Evolutionary conservation across 164 flowering plant species (phyloP).

Genomic region (Vitis rupestris): DNA sequence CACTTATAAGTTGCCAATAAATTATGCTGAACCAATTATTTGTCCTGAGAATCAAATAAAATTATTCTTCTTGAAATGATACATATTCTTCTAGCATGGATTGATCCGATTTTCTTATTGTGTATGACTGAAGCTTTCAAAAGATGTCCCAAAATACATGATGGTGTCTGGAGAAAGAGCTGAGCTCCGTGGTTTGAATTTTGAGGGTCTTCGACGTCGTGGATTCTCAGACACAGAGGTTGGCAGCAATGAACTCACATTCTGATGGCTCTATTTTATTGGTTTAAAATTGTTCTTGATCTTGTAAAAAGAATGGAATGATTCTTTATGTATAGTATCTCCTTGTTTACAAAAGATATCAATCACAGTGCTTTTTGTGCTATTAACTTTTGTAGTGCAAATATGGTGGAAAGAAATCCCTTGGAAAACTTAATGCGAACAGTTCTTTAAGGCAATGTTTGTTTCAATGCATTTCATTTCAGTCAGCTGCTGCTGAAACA

Average conservation of each 20-base stretch:
- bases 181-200: slow-evolving; percentile 84
- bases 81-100: background rate
- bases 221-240: slow-evolving; percentile 81
- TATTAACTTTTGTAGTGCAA: no score
- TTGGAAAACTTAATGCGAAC: no score
- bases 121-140: slow-evolving; percentile 54
- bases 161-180: slow-evolving; percentile 94
- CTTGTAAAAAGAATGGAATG: background rate
- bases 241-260: slow-evolving; percentile 6
- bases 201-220: slow-evolving; percentile 85
- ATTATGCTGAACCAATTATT: no score
- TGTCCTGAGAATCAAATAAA: background rate
- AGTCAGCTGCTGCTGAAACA: no score
- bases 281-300: background rate
- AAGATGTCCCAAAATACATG: slow-evolving; percentile 90
- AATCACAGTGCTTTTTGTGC: background rate
- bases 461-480: no score
- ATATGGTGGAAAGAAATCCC: no score
- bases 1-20: no score
- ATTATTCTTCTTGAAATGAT: background rate
- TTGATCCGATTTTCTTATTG: background rate
- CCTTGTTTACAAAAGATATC: background rate
- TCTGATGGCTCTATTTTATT: background rate
- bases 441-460: no score
- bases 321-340: background rate